Conservation (phyloP, 192 early-diverging fungal genomes). For the Tieghemiomyces parasiticus region DNA sequence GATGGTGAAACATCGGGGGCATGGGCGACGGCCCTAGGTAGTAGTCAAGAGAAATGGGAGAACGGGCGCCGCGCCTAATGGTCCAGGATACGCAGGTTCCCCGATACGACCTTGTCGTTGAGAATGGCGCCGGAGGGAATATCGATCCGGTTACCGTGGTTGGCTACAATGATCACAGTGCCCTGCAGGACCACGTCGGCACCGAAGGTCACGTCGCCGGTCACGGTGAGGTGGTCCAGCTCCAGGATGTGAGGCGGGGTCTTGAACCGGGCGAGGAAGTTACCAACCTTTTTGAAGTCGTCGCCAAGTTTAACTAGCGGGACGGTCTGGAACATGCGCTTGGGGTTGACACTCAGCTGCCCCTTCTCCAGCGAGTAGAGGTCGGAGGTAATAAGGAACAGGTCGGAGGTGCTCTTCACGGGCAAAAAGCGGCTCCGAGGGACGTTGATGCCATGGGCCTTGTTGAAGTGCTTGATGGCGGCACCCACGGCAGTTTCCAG, state of each 20-base stretch:
- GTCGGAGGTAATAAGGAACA: conserved; percentile 94
- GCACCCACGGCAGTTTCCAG: conserved; percentile 98
- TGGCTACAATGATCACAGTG: conserved; percentile 98
- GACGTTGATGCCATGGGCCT: conserved; percentile 95
- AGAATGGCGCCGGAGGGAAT: conserved; percentile 87
- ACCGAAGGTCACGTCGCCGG: conserved; percentile 97
- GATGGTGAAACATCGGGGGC: too few species aligned
- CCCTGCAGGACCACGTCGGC: conserved; percentile 76
- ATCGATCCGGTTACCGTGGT: conserved; percentile 93
- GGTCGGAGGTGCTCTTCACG: conserved; percentile 93
- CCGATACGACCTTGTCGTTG: conserved; percentile 97
- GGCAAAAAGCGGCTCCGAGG: conserved; percentile 95
- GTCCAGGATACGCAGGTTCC: conserved; percentile 78
- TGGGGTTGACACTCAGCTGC: conserved; percentile 79
- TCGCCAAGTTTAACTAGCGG: conserved; percentile 95
- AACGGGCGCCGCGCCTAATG: conserved; percentile 30
- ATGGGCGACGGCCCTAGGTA: too few species aligned
- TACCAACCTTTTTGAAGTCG: conserved; percentile 92
- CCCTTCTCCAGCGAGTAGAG: conserved; percentile 89
- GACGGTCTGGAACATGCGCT: conserved; percentile 82
- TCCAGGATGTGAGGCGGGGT: conserved; percentile 90
- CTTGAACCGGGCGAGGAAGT: conserved; percentile 85
- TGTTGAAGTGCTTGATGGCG: conserved; percentile 93
- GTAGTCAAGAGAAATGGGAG: background rate
- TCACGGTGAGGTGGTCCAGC: conserved; percentile 95